Evolutionary conservation across 352 stramenopile genomes (phyloP), one percentile per base, ranked within the genome.

Genomic region (Phytophthora aleatoria): DNA sequence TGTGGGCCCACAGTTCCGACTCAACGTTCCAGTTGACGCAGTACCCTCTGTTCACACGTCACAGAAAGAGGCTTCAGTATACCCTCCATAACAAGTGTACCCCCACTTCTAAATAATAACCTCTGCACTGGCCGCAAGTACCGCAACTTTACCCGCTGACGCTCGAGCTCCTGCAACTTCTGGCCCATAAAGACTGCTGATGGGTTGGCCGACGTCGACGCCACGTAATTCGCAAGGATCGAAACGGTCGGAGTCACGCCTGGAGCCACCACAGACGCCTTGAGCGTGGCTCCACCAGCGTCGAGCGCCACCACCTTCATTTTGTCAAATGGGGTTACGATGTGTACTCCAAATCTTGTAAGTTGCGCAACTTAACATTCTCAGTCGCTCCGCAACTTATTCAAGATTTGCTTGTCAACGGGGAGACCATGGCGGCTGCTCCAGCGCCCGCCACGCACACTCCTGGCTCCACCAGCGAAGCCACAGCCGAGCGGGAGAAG

Each of bases 11-110:
- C 7, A 92, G 57, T 31, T 91, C 84, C 4, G 64, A 77, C 67
- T 91, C 81, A 9, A 90, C 66, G 54, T 92, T 92, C 84, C 84
- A 92, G 49, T 92, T 92, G 39, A 92, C 82, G 43, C 81, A 91
- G 57, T 91, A 92, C 15, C 84, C 84, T n/a, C 83, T 90, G 49
- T 20, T 50, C 35, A 61, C 16, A 61, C 16, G 15, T 42, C 10
- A 31, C 27, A 64, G 8, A 54, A 27, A 51, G 0, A 20, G 5
- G 5, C 10, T 55, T 62, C 11, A 58, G 39, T 55, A 55, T 49
- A 53, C 5, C 36, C 27, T 26, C 26, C 5, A 36, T 30, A 36
- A 43, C n/a, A 42, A 59, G 4, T 26, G 63, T 64, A 61, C 13
- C 50, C 56, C 20, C 11, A 44, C 42, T 20, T 20, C 20, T 20